Base-by-base conservation (phyloP, 2,329 filamentous ascomycete species). In the Cyanodermella asteris region DNA sequence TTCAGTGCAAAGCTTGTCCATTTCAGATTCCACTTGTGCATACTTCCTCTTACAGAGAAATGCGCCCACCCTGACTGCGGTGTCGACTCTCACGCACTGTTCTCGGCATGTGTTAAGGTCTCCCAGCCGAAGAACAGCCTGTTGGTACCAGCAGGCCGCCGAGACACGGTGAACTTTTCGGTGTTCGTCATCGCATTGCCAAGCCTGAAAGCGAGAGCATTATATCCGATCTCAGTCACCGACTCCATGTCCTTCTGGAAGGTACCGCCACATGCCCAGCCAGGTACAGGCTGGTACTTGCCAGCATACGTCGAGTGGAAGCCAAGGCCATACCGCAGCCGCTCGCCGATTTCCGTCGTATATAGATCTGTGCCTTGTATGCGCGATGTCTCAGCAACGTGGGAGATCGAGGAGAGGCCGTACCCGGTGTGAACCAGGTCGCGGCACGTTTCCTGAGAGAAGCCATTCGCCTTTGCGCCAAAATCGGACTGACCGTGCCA, bases 381-480 rank as follows among this genome's bases (percentile, higher is more conserved):
- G 5, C 36, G 30, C 3, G 38, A 34, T 3, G 38, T 41, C 28
- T 43, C 38, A 5, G 38, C 33, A n/a, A 43, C 31, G 22, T 44
- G 41, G 2, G 38, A 31, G 20, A 43, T 42, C 11, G 34, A 38
- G 4, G 31, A 25, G n/a, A 44, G 31, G 9, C 31, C 32, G 23
- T 41, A 42, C 3, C 39, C 36, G 4, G 36, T 38, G 23, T 43
- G 41, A 9, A 33, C 33, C 8, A 41, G 33, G 24, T 42, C 41
- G 14, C 40, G 39, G 17, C 39, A 44, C 6, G 37, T 44, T 27
- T 43, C 40, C 27, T 42, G 37, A n/a, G 31, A 28, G 16, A 37
- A 24, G 10, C 38, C 36, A 22, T 31, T 31, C 13, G 23, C 29
- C 7, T 17, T 22, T n/a, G n/a, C n/a, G n/a, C n/a, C n/a, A 19